Base-by-base conservation (phyloP, 139 green algal species). In the Micractinium conductrix region DNA sequence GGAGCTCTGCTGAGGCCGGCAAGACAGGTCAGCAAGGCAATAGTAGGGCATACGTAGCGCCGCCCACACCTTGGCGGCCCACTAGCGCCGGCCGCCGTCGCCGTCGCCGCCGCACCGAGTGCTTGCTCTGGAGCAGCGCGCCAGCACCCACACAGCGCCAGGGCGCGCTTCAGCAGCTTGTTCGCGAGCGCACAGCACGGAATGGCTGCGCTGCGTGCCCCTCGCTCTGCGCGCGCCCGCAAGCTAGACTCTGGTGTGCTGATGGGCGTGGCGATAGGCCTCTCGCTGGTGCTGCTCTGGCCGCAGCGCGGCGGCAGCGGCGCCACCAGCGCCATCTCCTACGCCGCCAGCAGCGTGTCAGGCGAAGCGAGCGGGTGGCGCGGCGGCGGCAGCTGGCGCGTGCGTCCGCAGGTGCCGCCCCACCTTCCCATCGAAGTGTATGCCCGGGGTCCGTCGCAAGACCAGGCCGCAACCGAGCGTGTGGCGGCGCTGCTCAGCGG, bases 401-500 rank as follows among this genome's bases (percentile, higher is more conserved):
- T 22, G 8, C n/a, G n/a, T 0, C 63, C 63, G 0, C 30, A 14
- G 45, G 8, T 28, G 26, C 28, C n/a, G 21, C 26, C 63, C 7
- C 6, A 14, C 30, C 75, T 81, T 28, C 55, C 75, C 2, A 71
- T 62, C 24, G 75, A 81, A 38, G 75, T 81, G 0, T 81, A 81
- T 40, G 53, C 75, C 7, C 55, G 48, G 0, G 55, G 75, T 2
- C 26, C 33, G 4, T 48, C 40, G 26, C 6, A 33, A 4, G 55
- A 81, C 10, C 1, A 22, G 24, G 3, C 28, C 0, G 75, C 55
- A 0, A 81, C 38, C 26, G 55, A 24, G 0, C 24, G 17, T 0
- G 75, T 84, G 1, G 60, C 62, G 1, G 38, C 44, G 1, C 33
- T 84, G 45, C 67, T 84, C n/a, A 78, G 35, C 45, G 63, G 48